phyloP scores from a whole-genome alignment of 192 early-diverging fungal species.

The Chytriomyces confervae region DNA sequence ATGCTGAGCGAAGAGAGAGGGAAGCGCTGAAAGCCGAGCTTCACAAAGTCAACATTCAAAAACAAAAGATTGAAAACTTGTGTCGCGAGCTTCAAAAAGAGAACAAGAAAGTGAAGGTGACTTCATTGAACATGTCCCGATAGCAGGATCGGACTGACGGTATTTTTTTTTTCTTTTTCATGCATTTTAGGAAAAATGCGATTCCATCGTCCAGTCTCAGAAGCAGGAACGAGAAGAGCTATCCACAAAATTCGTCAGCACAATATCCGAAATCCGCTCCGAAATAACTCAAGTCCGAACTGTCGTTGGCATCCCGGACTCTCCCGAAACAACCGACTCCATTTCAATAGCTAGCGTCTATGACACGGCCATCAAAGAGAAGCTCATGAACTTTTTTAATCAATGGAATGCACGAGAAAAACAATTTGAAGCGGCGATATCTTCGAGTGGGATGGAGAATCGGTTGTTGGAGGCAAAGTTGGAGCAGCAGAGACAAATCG shows the following conservation, averaged over 20 bases:
- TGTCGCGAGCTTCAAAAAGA: slow-evolving; percentile 68
- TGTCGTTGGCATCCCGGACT: slow-evolving; percentile 14
- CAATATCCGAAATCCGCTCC: slow-evolving; percentile 64
- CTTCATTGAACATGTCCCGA: neutral
- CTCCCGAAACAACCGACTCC: slow-evolving; percentile 22
- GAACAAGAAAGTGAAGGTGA: slow-evolving; percentile 61
- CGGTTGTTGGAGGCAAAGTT: slow-evolving; percentile 63
- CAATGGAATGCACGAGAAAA: slow-evolving; percentile 68
- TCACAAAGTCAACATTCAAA: slow-evolving; percentile 41
- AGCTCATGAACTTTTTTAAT: slow-evolving; percentile 62
- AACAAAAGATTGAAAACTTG: slow-evolving; percentile 62
- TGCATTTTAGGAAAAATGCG: slow-evolving; percentile 62
- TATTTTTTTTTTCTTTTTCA: neutral
- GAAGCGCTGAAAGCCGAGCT: slow-evolving; percentile 50
- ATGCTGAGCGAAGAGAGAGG: slow-evolving; percentile 56
- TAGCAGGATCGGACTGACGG: slow-evolving; percentile 18
- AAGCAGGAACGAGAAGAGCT: slow-evolving; percentile 64
- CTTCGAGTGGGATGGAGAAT: slow-evolving; percentile 63
- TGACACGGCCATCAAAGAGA: slow-evolving; percentile 59
- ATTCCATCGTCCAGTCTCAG: slow-evolving; percentile 51
- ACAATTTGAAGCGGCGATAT: slow-evolving; percentile 64
- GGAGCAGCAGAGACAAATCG: slow-evolving; percentile 53
- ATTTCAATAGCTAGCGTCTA: slow-evolving; percentile 10
- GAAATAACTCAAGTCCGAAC: slow-evolving; percentile 46
- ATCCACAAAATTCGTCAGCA: slow-evolving; percentile 63